phyloP scores from a whole-genome alignment of 148 eudicot species.

The Amaranthus palmeri region DNA sequence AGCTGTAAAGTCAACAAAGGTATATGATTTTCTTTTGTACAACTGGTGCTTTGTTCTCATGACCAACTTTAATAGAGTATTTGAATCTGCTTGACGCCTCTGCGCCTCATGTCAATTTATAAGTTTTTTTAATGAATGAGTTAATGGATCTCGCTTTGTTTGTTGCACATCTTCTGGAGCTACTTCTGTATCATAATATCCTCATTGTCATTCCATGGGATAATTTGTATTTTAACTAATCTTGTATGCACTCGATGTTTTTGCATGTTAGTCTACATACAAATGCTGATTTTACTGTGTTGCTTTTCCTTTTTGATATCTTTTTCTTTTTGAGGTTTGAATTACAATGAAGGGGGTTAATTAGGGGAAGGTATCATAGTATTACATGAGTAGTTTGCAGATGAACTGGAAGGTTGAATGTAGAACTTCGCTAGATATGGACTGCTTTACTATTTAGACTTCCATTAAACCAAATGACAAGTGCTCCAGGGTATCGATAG shows the following conservation, averaged over 20 bases:
- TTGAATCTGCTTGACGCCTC: not conserved
- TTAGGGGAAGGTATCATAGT: not conserved
- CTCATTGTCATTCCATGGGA: not conserved
- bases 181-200: not conserved
- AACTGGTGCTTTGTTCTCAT: not conserved
- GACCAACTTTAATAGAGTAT: too few relatives aligned
- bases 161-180: not conserved
- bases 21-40: constrained; percentile 19
- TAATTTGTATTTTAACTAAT: not conserved
- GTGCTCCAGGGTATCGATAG: not conserved
- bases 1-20: constrained; percentile 95
- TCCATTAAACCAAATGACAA: not conserved
- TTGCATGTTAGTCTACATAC: not conserved
- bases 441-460: not conserved
- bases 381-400: not conserved
- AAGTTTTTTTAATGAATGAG: not conserved
- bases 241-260: not conserved
- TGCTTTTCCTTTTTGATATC: not conserved
- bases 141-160: not conserved
- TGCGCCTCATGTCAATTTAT: not conserved
- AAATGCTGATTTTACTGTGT: not conserved
- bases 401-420: not conserved
- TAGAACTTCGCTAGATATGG: too few relatives aligned
- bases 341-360: too few relatives aligned
- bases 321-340: not conserved